These are phyloP conservation scores for Colletotrichum spinosum DNA, from an alignment of 2,329 filamentous ascomycete genomes.

Conservation along the genomic window DNA sequence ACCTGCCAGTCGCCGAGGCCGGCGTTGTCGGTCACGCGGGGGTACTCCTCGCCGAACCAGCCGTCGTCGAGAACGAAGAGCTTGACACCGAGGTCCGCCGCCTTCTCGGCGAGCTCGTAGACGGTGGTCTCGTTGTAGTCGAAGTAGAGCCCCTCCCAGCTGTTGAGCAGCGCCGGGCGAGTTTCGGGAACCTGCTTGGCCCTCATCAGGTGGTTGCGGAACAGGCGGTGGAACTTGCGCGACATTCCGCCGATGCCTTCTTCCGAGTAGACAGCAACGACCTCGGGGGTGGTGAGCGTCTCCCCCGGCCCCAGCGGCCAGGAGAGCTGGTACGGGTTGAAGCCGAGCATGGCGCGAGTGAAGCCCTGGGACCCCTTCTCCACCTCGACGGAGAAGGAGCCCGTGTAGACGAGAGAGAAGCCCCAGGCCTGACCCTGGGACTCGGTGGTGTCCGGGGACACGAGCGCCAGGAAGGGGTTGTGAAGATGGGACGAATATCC, in stretches of 20 bases:
- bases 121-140: constrained; percentile 68
- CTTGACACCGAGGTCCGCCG: constrained; percentile 69
- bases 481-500: constrained; percentile 74
- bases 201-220: constrained; percentile 69
- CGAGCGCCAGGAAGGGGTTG: constrained; percentile 72
- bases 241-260: constrained; percentile 72
- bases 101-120: constrained; percentile 64
- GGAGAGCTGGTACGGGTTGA: constrained; percentile 71
- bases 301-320: constrained; percentile 67
- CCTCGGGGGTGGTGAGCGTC: constrained; percentile 70
- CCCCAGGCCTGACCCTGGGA: constrained; percentile 71
- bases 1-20: constrained; percentile 74
- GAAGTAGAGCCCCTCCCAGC: constrained; percentile 73
- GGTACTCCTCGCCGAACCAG: constrained; percentile 74
- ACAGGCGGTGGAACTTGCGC: constrained; percentile 70
- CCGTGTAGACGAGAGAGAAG: constrained; percentile 73
- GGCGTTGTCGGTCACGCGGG: constrained; percentile 66
- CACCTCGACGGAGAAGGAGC: constrained; percentile 71
- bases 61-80: constrained; percentile 76
- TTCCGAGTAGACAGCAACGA: constrained; percentile 70
- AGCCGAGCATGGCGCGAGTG: constrained; percentile 68
- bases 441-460: constrained; percentile 69
- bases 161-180: constrained; percentile 70
- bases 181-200: constrained; percentile 64
- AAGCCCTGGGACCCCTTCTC: constrained; percentile 72